A percentile compares a stretch with the other conserved stretches of the same genome.
Conservation (phyloP, 2,329 filamentous ascomycete species). For the Colletotrichum musicola region DNA sequence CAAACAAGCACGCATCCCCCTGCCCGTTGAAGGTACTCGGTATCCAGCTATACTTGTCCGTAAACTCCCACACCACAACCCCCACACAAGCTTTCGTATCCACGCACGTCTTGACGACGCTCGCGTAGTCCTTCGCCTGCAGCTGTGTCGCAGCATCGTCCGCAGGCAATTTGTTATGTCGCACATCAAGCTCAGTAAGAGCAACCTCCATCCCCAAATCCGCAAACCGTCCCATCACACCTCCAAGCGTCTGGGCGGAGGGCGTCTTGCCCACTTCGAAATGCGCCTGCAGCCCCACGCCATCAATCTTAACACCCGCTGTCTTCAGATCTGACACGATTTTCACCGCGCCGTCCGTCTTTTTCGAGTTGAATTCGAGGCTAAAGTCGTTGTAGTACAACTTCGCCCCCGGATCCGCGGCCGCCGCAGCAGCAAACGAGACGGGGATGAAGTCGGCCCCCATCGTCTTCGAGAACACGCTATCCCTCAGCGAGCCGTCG, state of each 20-base stretch:
- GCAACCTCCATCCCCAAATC: constrained; percentile 68
- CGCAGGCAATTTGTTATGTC: constrained; percentile 65
- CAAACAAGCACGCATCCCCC: constrained; percentile 54
- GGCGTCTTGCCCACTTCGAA: constrained; percentile 59
- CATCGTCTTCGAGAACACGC: constrained; percentile 63
- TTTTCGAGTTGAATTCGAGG: constrained; percentile 41
- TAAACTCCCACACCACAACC: constrained; percentile 58
- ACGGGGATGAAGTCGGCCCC: constrained; percentile 65
- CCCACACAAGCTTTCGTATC: constrained; percentile 53
- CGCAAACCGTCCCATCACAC: constrained; percentile 66
- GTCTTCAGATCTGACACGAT: constrained; percentile 74
- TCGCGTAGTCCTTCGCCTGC: constrained; percentile 62
- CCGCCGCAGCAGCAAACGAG: constrained; percentile 63
- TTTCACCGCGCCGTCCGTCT: constrained; percentile 60
- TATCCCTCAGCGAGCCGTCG: constrained; percentile 61
- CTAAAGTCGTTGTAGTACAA: constrained; percentile 73
- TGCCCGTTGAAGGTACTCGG: constrained; percentile 51
- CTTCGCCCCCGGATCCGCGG: constrained; percentile 62
- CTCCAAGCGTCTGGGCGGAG: constrained; percentile 56
- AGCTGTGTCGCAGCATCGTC: constrained; percentile 66
- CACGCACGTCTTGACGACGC: constrained; percentile 52
- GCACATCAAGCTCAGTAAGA: constrained; percentile 77
- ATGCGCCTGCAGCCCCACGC: constrained; percentile 71
- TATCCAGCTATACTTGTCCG: constrained; percentile 58
- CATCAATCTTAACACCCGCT: constrained; percentile 73